These are phyloP conservation scores for Crithidia acanthocephali DNA, from an alignment of 208 protist species.

Conservation along the genomic window DNA sequence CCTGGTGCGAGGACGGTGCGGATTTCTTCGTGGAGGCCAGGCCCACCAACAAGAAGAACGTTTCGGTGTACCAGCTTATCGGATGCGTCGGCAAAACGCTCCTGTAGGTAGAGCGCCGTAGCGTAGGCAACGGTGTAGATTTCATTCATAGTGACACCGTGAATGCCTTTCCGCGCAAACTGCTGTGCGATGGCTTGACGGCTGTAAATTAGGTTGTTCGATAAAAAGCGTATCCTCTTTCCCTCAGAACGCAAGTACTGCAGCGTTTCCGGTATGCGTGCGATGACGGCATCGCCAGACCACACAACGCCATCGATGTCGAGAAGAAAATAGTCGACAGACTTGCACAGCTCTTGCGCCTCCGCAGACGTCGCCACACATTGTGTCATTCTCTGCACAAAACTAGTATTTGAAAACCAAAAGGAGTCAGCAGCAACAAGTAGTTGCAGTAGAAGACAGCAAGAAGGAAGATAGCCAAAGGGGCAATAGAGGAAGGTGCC, in stretches of 20 bases:
- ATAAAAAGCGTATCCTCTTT: conserved; percentile 66
- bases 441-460: no score
- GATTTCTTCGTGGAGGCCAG: conserved; percentile 65
- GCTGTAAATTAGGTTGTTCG: conserved; percentile 63
- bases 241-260: conserved; percentile 38
- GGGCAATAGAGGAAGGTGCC: no score
- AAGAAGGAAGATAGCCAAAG: no score
- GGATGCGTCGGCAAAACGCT: conserved; percentile 24
- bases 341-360: conserved; percentile 8
- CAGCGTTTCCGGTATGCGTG: conserved; percentile 48
- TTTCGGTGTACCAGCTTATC: conserved; percentile 48
- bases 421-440: no score
- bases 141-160: conserved; percentile 35
- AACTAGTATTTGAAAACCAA: no score
- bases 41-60: conserved; percentile 40
- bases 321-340: conserved; percentile 58
- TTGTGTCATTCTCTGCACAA: no score
- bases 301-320: conserved; percentile 79
- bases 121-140: conserved; percentile 71
- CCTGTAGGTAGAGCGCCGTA: conserved; percentile 48
- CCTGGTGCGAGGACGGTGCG: conserved; percentile 52
- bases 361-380: neutral
- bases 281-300: conserved; percentile 46
- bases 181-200: conserved; percentile 31
- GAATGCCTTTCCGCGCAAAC: conserved; percentile 44